phyloP scores from a whole-genome alignment of 2,329 filamentous ascomycete genomes.

The Bipolaris cookei region DNA sequence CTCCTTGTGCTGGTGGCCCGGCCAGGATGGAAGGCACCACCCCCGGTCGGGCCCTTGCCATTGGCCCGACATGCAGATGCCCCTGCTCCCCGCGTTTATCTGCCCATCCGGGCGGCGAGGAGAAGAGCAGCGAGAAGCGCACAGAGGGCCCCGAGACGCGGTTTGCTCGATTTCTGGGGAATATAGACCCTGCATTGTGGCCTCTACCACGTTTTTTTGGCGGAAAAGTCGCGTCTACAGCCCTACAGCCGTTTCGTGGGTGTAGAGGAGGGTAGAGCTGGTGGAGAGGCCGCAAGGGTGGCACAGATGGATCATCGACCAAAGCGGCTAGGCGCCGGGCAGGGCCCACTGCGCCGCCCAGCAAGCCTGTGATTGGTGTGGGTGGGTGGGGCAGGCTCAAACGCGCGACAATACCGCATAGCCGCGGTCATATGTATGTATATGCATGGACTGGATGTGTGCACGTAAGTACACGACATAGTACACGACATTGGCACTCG shows the following conservation, averaged over 20 bases:
- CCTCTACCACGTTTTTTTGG: constrained; percentile 40
- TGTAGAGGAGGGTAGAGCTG: constrained; percentile 33
- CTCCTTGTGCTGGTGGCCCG: constrained; percentile 28
- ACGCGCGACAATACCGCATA: constrained; percentile 30
- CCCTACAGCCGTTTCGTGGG: constrained; percentile 32
- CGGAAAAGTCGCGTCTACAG: constrained; percentile 42
- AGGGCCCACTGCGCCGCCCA: constrained; percentile 21
- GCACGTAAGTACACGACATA: too few relatives aligned
- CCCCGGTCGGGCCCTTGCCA: constrained; percentile 17
- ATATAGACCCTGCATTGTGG: constrained; percentile 34
- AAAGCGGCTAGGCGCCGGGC: constrained; percentile 30
- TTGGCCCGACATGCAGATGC: constrained; percentile 22
- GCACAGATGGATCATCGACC: constrained; percentile 29
- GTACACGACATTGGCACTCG: too few relatives aligned
- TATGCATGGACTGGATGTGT: too few relatives aligned
- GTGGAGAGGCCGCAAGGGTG: constrained; percentile 24
- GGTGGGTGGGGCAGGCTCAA: constrained; percentile 11
- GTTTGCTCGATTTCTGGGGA: constrained; percentile 34
- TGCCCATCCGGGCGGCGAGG: constrained; percentile 23
- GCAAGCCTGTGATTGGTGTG: constrained; percentile 6
- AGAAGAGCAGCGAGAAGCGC: constrained; percentile 28
- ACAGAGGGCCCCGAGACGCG: constrained; percentile 31
- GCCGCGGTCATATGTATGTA: constrained; percentile 6
- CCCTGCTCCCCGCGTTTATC: constrained; percentile 32
- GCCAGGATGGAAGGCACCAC: constrained; percentile 19